Evolutionary conservation across 352 stramenopile genomes (phyloP).

Genomic region (Phytophthora cajani): DNA sequence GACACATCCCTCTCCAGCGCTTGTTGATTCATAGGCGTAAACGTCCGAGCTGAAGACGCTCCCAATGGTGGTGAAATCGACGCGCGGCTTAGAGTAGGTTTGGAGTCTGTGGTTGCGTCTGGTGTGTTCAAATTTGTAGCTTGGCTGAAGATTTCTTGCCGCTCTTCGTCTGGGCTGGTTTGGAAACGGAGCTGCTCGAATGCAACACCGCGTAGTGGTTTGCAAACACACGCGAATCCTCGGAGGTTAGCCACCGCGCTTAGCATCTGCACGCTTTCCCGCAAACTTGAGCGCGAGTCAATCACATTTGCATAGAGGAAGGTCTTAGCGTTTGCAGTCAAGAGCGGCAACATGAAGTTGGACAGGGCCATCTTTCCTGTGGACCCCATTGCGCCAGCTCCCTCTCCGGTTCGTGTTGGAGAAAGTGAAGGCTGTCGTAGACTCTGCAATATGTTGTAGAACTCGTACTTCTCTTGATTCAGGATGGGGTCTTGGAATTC

Average conservation of each 20-base stretch:
- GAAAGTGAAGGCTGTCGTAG: slow-evolving; percentile 40
- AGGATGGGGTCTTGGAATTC: slow-evolving; percentile 55
- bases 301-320: slow-evolving; percentile 78
- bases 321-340: slow-evolving; percentile 65
- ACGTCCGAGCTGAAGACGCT: neutral
- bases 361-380: slow-evolving; percentile 46
- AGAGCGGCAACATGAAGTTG: slow-evolving; percentile 68
- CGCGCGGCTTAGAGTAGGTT: slow-evolving; percentile 37
- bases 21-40: neutral
- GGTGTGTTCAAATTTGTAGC: slow-evolving; percentile 3
- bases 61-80: slow-evolving; percentile 10
- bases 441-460: slow-evolving; percentile 65
- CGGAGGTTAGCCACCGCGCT: slow-evolving; percentile 71
- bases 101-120: slow-evolving; percentile 23
- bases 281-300: slow-evolving; percentile 67
- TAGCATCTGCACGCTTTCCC: slow-evolving; percentile 68
- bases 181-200: slow-evolving; percentile 67
- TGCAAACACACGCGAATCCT: slow-evolving; percentile 63
- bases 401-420: slow-evolving; percentile 13
- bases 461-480: slow-evolving; percentile 61
- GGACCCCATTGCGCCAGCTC: neutral
- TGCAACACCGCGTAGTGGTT: slow-evolving; percentile 49
- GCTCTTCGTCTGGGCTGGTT: slow-evolving; percentile 26
- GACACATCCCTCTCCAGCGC: slow-evolving; percentile 15
- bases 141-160: slow-evolving; percentile 3